Percentiles rank a stretch among this genome's conserved stretches.
Conservation (phyloP, 257 asterid genomes). For the Petunia secreta region DNA sequence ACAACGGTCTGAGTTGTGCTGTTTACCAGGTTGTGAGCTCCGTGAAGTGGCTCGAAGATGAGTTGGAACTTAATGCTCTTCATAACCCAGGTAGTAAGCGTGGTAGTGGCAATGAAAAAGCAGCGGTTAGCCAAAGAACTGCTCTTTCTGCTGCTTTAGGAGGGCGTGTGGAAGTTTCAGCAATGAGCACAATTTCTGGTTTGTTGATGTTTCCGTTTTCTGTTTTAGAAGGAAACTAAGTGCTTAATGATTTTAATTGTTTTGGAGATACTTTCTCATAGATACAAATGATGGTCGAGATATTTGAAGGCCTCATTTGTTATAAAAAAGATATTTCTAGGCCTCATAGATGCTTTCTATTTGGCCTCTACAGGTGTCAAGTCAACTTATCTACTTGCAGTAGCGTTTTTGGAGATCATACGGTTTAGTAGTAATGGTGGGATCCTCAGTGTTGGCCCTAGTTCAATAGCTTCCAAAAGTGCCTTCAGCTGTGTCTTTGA, state of each 20-base stretch:
- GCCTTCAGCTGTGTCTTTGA: constrained; percentile 97
- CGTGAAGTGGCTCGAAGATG: constrained; percentile 99
- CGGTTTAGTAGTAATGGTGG: constrained; percentile 99
- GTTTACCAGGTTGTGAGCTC: constrained; percentile 92
- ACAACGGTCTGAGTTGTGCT: neutral
- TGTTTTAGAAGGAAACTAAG: constrained; percentile 28
- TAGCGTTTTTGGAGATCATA: constrained; percentile 89
- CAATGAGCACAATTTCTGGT: constrained; percentile 95
- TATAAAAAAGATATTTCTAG: neutral
- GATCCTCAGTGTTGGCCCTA: constrained; percentile 77
- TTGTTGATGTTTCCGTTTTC: constrained; percentile 25
- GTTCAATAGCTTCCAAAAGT: constrained; percentile 75
- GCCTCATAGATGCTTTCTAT: constrained; percentile 28
- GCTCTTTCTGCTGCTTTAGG: constrained; percentile 99
- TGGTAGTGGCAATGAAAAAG: constrained; percentile 95
- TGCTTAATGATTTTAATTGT: constrained; percentile 12
- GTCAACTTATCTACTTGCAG: constrained; percentile 99
- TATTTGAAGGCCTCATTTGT: constrained; percentile 14
- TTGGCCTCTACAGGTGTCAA: constrained; percentile 79
- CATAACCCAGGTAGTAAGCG: constrained; percentile 96
- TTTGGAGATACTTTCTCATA: constrained; percentile 13
- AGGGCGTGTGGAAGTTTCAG: constrained; percentile 90
- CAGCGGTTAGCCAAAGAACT: constrained; percentile 87
- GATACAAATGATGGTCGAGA: neutral
- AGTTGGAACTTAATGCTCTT: constrained; percentile 98